These are phyloP conservation scores for Colletotrichum spinosum DNA, from an alignment of 2,329 filamentous ascomycete genomes.

Conservation along the genomic window DNA sequence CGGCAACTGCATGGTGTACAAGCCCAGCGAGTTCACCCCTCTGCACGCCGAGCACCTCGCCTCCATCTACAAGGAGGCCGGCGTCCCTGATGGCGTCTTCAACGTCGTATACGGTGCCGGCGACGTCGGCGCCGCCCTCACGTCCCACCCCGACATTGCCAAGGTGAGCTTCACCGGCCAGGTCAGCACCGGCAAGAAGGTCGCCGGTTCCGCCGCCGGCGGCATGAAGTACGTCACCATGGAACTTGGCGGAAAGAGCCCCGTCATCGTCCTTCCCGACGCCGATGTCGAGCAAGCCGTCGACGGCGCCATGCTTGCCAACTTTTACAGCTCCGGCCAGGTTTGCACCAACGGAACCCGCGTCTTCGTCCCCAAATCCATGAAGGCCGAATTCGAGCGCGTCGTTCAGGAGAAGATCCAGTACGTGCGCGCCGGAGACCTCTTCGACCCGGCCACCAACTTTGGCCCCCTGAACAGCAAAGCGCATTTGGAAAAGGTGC, in stretches of 20 bases:
- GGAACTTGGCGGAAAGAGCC: slow-evolving; percentile 91
- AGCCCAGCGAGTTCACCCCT: slow-evolving; percentile 88
- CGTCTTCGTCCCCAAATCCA: slow-evolving; percentile 79
- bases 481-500: slow-evolving; percentile 80
- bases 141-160: slow-evolving; percentile 76
- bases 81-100: slow-evolving; percentile 85
- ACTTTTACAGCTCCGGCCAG: slow-evolving; percentile 91
- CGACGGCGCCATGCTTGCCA: slow-evolving; percentile 91
- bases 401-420: slow-evolving; percentile 79
- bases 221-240: slow-evolving; percentile 93
- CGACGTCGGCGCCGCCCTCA: slow-evolving; percentile 80
- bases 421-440: slow-evolving; percentile 79
- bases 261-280: slow-evolving; percentile 83
- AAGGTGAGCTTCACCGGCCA: slow-evolving; percentile 94
- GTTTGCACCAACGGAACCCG: slow-evolving; percentile 94
- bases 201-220: slow-evolving; percentile 79
- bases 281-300: slow-evolving; percentile 84
- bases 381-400: slow-evolving; percentile 77
- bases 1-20: slow-evolving; percentile 92
- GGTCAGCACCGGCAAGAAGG: slow-evolving; percentile 84
- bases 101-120: slow-evolving; percentile 87
- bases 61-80: slow-evolving; percentile 81
- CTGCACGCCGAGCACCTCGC: slow-evolving; percentile 84
- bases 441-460: slow-evolving; percentile 80
- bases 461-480: slow-evolving; percentile 86